Base-by-base conservation (phyloP, 176 grass and related monocot genomes). In the Poa annua region DNA sequence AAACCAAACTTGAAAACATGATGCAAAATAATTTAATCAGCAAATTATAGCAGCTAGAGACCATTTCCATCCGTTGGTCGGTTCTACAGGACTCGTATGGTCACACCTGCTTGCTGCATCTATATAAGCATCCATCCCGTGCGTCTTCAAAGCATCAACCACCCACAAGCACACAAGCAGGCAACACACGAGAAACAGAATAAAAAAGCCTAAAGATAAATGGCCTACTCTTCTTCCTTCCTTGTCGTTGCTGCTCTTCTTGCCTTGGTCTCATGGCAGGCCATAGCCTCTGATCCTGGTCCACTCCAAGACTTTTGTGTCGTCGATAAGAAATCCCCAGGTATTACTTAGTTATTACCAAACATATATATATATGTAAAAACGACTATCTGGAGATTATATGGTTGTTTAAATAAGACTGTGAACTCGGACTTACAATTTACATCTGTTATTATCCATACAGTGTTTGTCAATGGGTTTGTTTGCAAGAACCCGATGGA, bases 231-330 rank as follows among this genome's bases (percentile, higher is more conserved):
- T 34, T 70, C 51, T 8, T 25, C 5, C 15, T 75, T 81, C 1
- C n/a, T 80, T 29, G 0, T 85, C 38, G 2, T 57, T 0, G 4
- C 12, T 21, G 7, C 57, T 55, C 8, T 86, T 45, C 34, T 86
- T 19, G 85, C 34, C 6, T 6, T 86, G 66, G 39, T 14, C 10
- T 6, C 54, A 39, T 86, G 50, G 45, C 14, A 63, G 1, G 76
- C 32, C 14, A 64, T 51, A 3, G 84, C 84, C 14, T 86, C 66
- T 3, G 76, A 72, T 4, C 84, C 84, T 0, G 53, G 76, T 12
- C 84, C 67, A 0, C 84, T 80, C n/a, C 68, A 86, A 1, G 84
- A 86, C 15, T 86, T 86, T 4, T 86, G 77, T 3, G 77, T 80
- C 0, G 84, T 36, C 0, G 77, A 80, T 16, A 15, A 4, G 2